These are phyloP conservation scores for Hydrangea macrophylla DNA, from an alignment of 148 eudicot species.

Conservation along the genomic window DNA sequence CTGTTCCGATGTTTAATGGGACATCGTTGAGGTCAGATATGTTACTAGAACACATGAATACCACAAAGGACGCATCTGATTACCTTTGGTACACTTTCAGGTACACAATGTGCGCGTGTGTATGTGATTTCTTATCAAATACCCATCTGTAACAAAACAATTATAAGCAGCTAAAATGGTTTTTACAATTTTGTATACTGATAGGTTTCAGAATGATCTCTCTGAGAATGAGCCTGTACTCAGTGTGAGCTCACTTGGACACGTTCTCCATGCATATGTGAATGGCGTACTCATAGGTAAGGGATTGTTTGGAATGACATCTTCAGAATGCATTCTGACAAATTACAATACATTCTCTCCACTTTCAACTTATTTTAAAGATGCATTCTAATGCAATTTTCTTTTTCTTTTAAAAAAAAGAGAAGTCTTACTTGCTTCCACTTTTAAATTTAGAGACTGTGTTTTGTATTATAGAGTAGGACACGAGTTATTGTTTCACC, in stretches of 20 bases:
- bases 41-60: conserved; percentile 54
- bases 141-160: neutral
- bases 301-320: too few relatives aligned
- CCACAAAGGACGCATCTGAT: conserved; percentile 53
- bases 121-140: neutral
- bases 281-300: conserved; percentile 46
- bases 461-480: too few relatives aligned
- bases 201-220: conserved; percentile 26
- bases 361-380: too few relatives aligned
- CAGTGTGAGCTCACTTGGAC: conserved; percentile 37
- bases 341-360: too few relatives aligned
- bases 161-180: neutral
- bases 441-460: too few relatives aligned
- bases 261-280: conserved; percentile 37
- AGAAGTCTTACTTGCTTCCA: too few relatives aligned
- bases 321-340: too few relatives aligned
- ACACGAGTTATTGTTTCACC: too few relatives aligned
- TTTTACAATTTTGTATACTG: conserved; percentile 11
- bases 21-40: conserved; percentile 32
- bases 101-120: conserved; percentile 23
- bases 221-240: conserved; percentile 19
- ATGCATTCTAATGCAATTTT: too few relatives aligned
- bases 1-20: conserved; percentile 36
- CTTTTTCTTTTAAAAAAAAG: too few relatives aligned
- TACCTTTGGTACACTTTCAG: conserved; percentile 59